Evolutionary conservation across 2,329 filamentous ascomycete species (phyloP).

Genomic region (Aspergillus awamori): DNA sequence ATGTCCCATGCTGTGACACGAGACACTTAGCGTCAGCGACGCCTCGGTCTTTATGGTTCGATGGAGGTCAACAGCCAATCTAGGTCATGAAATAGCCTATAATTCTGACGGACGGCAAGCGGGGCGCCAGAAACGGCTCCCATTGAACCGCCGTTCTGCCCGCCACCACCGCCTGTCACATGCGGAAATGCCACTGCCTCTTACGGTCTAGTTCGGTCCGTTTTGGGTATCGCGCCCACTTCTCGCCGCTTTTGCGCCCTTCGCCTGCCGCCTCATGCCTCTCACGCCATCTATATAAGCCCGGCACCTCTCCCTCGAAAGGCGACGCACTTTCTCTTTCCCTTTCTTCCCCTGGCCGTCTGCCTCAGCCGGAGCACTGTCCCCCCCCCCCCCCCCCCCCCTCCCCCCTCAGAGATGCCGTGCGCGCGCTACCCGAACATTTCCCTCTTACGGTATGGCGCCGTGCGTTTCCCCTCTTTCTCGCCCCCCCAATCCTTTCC

Average conservation of each 20-base stretch:
- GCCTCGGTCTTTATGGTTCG: too few species aligned
- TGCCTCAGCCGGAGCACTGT: too few species aligned
- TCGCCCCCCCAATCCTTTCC: neutral
- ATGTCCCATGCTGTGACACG: too few species aligned
- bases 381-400: too few species aligned
- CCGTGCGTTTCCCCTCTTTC: slow-evolving; percentile 9
- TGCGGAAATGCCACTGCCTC: slow-evolving; percentile 17
- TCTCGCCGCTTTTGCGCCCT: slow-evolving; percentile 25
- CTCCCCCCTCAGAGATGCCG: too few species aligned
- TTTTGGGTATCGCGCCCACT: slow-evolving; percentile 22
- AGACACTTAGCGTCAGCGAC: too few species aligned
- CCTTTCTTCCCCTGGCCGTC: too few species aligned
- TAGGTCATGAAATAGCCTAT: too few species aligned
- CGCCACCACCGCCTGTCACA: slow-evolving; percentile 22
- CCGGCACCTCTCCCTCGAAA: slow-evolving; percentile 22
- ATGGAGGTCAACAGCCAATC: too few species aligned
- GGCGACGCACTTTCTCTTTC: slow-evolving; percentile 28
- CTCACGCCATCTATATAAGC: slow-evolving; percentile 31
- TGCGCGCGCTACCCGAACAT: too few species aligned
- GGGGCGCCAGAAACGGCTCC: slow-evolving; percentile 25
- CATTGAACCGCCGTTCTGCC: slow-evolving; percentile 23
- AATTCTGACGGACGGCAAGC: slow-evolving; percentile 19
- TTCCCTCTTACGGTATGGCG: too few species aligned
- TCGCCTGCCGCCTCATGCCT: slow-evolving; percentile 15
- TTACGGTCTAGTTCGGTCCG: slow-evolving; percentile 20